phyloP scores from a whole-genome alignment of 768 basidiomycete genomes.

The Mycena leptocephala region DNA sequence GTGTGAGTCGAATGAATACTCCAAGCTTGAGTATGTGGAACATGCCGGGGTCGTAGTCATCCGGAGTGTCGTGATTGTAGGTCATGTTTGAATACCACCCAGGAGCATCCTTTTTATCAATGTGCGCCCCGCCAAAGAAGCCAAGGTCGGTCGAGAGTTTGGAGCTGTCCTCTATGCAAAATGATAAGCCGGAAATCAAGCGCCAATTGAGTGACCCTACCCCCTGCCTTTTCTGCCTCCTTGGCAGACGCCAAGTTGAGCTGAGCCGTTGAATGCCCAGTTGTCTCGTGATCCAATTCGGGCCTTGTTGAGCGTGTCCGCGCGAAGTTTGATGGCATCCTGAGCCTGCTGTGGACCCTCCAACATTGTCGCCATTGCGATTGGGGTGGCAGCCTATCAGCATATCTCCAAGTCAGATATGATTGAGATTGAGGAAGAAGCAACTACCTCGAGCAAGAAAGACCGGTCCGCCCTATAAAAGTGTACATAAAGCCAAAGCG shows the following conservation, averaged over 20 bases:
- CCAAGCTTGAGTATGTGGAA: constrained; percentile 22
- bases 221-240: background rate
- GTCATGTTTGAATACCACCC: constrained; percentile 3
- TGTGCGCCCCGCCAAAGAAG: constrained; percentile 10
- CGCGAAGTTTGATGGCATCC: background rate
- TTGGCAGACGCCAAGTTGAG: constrained; percentile 7
- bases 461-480: no score
- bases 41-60: background rate
- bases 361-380: background rate
- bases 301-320: background rate
- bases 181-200: background rate
- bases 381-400: background rate
- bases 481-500: no score
- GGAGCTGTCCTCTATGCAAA: background rate
- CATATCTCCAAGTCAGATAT: background rate
- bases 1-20: background rate
- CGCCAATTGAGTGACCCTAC: background rate
- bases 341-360: background rate
- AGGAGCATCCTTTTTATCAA: background rate
- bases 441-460: background rate
- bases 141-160: background rate
- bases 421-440: background rate
- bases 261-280: constrained; percentile 1
- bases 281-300: background rate
- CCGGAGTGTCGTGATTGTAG: background rate